Evolutionary conservation across 2,329 filamentous ascomycete species (phyloP), one percentile per base, ranked within the genome.

Genomic region (Didymellaceae sp.): DNA sequence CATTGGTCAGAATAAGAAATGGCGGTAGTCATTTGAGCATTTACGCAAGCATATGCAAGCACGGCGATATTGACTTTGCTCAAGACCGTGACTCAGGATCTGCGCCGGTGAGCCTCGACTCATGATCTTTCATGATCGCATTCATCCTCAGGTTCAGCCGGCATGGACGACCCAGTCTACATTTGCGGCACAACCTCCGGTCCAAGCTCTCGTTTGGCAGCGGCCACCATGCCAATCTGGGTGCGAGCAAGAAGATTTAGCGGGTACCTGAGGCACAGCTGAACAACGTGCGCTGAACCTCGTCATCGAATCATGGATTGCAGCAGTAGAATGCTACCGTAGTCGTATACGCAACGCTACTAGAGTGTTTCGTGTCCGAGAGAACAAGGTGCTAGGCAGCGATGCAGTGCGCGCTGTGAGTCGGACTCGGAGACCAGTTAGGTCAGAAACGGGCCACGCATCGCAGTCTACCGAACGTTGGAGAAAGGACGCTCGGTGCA

Each of bases 171-270:
- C 53, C 45, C 49, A 53, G 54, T 54, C 56, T 58, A 57, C 55
- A 33, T 37, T 45, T 56, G 50, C 34, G 47, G 48, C 38, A 52
- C 46, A 40, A 37, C 47, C 34, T 43, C 48, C 34, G 45, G 44
- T 40, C 55, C 54, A 54, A 54, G 41, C 47, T 60, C 34, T 55
- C 53, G 35, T 55, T 40, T 59, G 49, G 52, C 63, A 62, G 57
- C 61, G 61, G 63, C 54, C 58, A 48, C 65, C 57, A 61, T 58
- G 16, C 59, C 61, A 17, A 25, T 46, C 30, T 26, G 48, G 51
- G 50, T 52, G 45, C 28, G 49, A 58, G 55, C 58, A 58, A 54
- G 60, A 59, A n/a, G n/a, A n/a, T n/a, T 40, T 52, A 44, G 57
- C 62, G 57, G 53, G 45, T 51, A 50, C 49, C 46, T 45, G 49